phyloP scores from a whole-genome alignment of 169 alveolate species.

The Eimeria acervulina region DNA sequence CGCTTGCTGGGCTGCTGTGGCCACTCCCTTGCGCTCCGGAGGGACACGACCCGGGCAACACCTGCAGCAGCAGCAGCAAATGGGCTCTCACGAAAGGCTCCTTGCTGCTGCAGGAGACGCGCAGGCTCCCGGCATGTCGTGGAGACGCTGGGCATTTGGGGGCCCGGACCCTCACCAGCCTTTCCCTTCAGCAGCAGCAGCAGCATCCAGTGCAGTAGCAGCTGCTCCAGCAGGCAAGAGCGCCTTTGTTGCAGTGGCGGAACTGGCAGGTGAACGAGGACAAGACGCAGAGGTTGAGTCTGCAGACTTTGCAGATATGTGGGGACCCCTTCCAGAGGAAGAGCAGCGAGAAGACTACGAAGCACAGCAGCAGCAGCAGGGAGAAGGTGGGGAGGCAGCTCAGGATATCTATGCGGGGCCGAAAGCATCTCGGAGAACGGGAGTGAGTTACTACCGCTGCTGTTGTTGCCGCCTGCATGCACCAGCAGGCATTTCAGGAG shows the following conservation, averaged over 20 bases:
- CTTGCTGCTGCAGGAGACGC: conserved; percentile 56
- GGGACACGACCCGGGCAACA: not conserved
- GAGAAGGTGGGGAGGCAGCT: not conserved
- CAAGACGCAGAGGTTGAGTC: conserved; percentile 35
- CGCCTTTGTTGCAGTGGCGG: not conserved
- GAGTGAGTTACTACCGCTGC: not conserved
- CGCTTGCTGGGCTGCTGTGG: conserved; percentile 69
- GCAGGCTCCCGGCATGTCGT: conserved; percentile 68
- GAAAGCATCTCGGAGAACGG: not conserved
- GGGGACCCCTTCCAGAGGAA: conserved; percentile 62
- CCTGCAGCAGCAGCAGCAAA: conserved; percentile 50
- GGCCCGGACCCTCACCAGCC: not conserved
- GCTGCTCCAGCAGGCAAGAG: not conserved
- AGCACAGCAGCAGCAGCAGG: not conserved
- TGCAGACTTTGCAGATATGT: conserved; percentile 62
- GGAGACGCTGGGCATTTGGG: conserved; percentile 71
- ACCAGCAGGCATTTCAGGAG: not conserved
- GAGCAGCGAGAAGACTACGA: not conserved
- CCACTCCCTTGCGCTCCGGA: conserved; percentile 61
- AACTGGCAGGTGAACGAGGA: not conserved
- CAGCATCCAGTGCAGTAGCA: conserved; percentile 47
- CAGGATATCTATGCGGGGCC: not conserved
- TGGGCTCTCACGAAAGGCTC: conserved; percentile 61
- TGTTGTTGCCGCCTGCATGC: not conserved
- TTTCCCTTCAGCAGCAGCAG: conserved; percentile 39